Percentiles rank a stretch among this genome's conserved stretches.
These are phyloP conservation scores for Xerocomellus dryophilus DNA, from an alignment of 768 basidiomycete species.

Conservation along the genomic window DNA sequence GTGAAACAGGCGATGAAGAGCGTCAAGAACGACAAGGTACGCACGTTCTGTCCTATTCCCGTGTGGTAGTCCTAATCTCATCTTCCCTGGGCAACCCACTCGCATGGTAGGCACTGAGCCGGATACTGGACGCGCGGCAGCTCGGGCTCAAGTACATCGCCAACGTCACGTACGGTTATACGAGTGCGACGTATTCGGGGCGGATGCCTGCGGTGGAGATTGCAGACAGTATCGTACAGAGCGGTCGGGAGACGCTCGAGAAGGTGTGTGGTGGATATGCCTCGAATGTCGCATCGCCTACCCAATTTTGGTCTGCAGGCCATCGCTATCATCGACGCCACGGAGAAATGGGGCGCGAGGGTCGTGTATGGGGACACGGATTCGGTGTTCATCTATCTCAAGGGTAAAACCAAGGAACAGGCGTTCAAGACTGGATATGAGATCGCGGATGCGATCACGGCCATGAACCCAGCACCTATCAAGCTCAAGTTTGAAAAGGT, in stretches of 20 bases:
- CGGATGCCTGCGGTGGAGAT: conserved; percentile 99
- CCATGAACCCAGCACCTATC: conserved; percentile 82
- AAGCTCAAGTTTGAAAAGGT: conserved; percentile 99
- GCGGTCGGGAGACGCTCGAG: conserved; percentile 91
- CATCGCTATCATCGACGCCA: conserved; percentile 71
- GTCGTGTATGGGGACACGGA: conserved; percentile 99
- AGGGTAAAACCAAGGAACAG: conserved; percentile 87
- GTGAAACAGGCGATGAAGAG: conserved; percentile 95
- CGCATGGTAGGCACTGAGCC: conserved; percentile 56
- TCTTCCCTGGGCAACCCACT: background rate
- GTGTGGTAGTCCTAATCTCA: no score
- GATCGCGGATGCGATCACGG: conserved; percentile 85
- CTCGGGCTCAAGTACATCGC: conserved; percentile 91
- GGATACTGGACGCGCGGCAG: conserved; percentile 87
- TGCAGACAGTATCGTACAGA: conserved; percentile 97
- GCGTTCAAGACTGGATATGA: conserved; percentile 92
- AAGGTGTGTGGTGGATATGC: conserved; percentile 50
- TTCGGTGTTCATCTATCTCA: conserved; percentile 89
- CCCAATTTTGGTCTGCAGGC: conserved; percentile 49
- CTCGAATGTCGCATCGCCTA: background rate
- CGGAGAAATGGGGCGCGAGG: conserved; percentile 81
- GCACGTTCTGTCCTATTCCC: background rate
- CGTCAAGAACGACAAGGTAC: conserved; percentile 69
- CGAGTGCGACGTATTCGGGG: conserved; percentile 90
- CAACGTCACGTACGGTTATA: conserved; percentile 96